A percentile compares a stretch with the other conserved stretches of the same genome.
Conservation (phyloP, 768 basidiomycete genomes). For the Calocera viscosa region DNA sequence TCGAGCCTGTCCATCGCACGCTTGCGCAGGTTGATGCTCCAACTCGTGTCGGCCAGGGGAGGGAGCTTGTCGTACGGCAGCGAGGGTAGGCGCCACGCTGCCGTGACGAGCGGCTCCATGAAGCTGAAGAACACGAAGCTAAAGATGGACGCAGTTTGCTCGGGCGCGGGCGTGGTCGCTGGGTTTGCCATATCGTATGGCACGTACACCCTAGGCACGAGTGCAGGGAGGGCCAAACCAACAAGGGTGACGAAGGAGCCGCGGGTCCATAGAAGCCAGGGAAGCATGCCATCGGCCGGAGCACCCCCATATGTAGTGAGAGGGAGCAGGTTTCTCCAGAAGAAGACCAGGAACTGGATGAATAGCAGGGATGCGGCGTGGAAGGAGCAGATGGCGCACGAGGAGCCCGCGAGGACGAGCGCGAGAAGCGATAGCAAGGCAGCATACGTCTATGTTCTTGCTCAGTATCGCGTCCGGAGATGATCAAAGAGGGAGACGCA, state of each 20-base stretch:
- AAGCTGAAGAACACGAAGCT: conserved; percentile 11
- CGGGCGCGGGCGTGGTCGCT: neutral
- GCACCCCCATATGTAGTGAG: neutral
- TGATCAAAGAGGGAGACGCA: neutral
- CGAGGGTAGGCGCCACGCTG: conserved; percentile 24
- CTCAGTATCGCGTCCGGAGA: neutral
- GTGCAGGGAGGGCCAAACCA: too few relatives aligned
- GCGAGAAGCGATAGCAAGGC: neutral
- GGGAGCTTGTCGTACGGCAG: conserved; percentile 27
- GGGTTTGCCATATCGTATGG: too few relatives aligned
- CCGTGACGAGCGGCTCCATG: conserved; percentile 21
- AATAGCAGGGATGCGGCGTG: neutral
- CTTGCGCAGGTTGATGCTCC: conserved; percentile 22
- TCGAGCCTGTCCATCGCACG: conserved; percentile 24
- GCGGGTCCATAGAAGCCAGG: neutral
- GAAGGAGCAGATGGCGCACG: neutral
- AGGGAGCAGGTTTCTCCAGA: neutral
- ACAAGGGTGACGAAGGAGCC: neutral
- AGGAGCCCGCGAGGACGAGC: neutral
- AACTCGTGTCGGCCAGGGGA: conserved; percentile 27
- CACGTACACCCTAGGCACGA: too few relatives aligned
- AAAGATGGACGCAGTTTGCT: conserved; percentile 11
- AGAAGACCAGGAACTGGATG: neutral
- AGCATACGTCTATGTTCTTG: neutral
- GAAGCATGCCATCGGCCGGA: neutral